These are phyloP conservation scores for Xerocomellus dryophilus DNA, from an alignment of 768 basidiomycete genomes.

Conservation along the genomic window DNA sequence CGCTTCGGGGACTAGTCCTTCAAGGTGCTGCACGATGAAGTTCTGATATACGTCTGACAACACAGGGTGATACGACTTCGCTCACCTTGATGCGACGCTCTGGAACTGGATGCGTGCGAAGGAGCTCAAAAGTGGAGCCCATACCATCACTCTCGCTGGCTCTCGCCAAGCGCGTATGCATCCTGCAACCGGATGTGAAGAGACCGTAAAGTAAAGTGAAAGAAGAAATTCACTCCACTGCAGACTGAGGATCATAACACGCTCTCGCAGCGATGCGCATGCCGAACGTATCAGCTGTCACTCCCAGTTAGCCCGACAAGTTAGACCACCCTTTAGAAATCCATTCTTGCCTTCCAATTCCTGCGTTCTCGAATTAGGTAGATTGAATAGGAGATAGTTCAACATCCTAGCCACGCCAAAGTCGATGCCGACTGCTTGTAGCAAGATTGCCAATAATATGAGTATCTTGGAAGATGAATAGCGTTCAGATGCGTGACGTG, in stretches of 20 bases:
- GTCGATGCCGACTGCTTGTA: slow-evolving; percentile 54
- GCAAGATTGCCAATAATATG: slow-evolving; percentile 38
- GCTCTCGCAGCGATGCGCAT: slow-evolving; percentile 75
- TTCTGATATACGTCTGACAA: neutral
- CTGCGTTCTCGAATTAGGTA: slow-evolving; percentile 80
- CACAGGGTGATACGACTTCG: neutral
- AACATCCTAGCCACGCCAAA: slow-evolving; percentile 47
- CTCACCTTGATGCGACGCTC: slow-evolving; percentile 68
- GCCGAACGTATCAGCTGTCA: slow-evolving; percentile 81
- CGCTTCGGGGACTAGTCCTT: slow-evolving; percentile 55
- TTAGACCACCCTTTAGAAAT: neutral
- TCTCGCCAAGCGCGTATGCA: slow-evolving; percentile 66
- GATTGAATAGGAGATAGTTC: slow-evolving; percentile 53
- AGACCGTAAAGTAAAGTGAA: neutral
- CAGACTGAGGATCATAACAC: slow-evolving; percentile 80
- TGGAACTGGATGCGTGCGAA: slow-evolving; percentile 80
- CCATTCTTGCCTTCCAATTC: slow-evolving; percentile 68
- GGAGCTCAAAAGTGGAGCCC: slow-evolving; percentile 48
- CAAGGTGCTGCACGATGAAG: slow-evolving; percentile 40
- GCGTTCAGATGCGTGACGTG: slow-evolving; percentile 53
- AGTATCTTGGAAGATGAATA: slow-evolving; percentile 43
- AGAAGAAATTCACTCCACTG: slow-evolving; percentile 52
- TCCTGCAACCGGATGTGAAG: slow-evolving; percentile 37
- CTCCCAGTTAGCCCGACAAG: neutral
- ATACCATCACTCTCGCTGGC: slow-evolving; percentile 44